These are phyloP conservation scores for Aspergillus avenaceus DNA, from an alignment of 495 filamentous ascomycete genomes.

Conservation along the genomic window DNA sequence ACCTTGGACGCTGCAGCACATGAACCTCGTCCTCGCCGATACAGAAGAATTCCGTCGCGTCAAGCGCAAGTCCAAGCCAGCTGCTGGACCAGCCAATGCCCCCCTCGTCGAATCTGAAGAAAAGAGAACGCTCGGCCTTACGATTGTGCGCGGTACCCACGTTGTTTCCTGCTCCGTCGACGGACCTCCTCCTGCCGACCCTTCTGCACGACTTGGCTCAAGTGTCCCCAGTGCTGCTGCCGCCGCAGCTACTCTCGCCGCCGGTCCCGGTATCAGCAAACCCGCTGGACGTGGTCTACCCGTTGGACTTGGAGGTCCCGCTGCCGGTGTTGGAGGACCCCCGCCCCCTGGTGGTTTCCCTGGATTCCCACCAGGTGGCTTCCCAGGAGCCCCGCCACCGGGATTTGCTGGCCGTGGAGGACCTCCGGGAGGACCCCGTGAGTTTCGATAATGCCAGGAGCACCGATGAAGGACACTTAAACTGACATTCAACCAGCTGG, in stretches of 20 bases:
- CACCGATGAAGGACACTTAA: not conserved
- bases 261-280: constrained; percentile 87
- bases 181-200: constrained; percentile 93
- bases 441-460: constrained; percentile 25
- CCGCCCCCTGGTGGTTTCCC: constrained; percentile 59
- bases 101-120: constrained; percentile 84
- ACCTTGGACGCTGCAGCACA: constrained; percentile 59
- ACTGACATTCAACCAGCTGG: constrained; percentile 37
- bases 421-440: constrained; percentile 57
- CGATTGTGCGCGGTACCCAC: constrained; percentile 88
- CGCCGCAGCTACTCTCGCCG: constrained; percentile 60
- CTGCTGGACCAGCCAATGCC: constrained; percentile 51
- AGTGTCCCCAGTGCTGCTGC: constrained; percentile 62
- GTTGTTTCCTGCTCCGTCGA: constrained; percentile 94
- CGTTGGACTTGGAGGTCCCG: constrained; percentile 81
- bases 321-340: constrained; percentile 81
- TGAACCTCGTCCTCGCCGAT: constrained; percentile 98
- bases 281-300: constrained; percentile 91
- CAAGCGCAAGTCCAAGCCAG: constrained; percentile 81
- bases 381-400: constrained; percentile 64
- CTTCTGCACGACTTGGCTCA: constrained; percentile 81
- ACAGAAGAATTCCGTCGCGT: constrained; percentile 98
- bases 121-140: constrained; percentile 91
- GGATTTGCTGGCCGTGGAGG: constrained; percentile 77
- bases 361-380: constrained; percentile 60